Evolutionary conservation across 139 green algal genomes (phyloP).

Genomic region (Haematococcus lacustris): DNA sequence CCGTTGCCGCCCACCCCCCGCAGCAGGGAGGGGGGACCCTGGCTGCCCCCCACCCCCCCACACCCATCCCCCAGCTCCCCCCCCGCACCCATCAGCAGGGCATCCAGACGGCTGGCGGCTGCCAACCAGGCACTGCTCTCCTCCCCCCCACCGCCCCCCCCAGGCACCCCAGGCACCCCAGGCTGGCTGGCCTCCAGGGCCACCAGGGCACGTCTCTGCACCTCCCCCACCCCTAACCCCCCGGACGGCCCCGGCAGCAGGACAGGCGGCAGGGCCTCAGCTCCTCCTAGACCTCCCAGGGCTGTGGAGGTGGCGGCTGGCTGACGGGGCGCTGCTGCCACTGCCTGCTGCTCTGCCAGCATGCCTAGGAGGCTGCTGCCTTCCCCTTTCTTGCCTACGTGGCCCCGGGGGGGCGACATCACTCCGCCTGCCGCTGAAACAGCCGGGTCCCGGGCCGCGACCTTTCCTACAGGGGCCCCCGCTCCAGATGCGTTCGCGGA

Average conservation of each 20-base stretch:
- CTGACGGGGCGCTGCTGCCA: not conserved
- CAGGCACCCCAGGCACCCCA: too few species aligned
- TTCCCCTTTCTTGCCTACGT: not conserved
- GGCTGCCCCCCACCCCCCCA: too few species aligned
- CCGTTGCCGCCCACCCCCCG: not conserved
- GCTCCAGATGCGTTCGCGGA: not conserved
- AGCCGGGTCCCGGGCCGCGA: too few species aligned
- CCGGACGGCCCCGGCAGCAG: not conserved
- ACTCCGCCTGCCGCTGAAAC: too few species aligned
- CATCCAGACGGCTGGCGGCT: not conserved
- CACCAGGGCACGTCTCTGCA: not conserved
- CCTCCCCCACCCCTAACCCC: not conserved
- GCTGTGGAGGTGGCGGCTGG: too few species aligned
- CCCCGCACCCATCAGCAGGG: not conserved
- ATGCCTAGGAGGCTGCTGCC: slow-evolving; percentile 1
- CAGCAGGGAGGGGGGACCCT: too few species aligned
- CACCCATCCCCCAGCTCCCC: not conserved
- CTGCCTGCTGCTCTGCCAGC: slow-evolving; percentile 1
- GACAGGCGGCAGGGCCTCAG: not conserved
- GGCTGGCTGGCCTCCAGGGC: not conserved
- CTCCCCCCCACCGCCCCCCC: not conserved
- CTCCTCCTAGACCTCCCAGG: too few species aligned
- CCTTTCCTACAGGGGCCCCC: too few species aligned
- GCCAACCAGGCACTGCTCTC: not conserved
- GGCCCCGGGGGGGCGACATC: too few species aligned